Conservation (phyloP, 2,329 filamentous ascomycete genomes). For the Pseudocercospora musae region DNA sequence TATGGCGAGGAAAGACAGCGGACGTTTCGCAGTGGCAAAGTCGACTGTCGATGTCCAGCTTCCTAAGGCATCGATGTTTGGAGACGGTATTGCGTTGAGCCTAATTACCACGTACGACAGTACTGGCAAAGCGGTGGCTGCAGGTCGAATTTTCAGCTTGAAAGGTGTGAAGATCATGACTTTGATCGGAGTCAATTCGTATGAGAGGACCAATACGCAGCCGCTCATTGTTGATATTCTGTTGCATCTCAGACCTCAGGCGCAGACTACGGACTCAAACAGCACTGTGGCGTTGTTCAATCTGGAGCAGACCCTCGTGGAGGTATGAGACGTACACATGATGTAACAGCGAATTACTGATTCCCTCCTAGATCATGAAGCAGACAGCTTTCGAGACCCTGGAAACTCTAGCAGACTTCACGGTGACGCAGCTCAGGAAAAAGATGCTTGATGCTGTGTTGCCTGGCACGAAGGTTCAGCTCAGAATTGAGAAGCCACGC, state of each 20-base stretch:
- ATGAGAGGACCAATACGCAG: constrained; percentile 65
- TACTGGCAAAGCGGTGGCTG: constrained; percentile 37
- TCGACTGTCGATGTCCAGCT: constrained; percentile 46
- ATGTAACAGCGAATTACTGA: neutral
- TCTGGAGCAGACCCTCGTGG: constrained; percentile 60
- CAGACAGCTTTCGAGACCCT: constrained; percentile 46
- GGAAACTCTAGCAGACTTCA: constrained; percentile 47
- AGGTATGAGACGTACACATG: constrained; percentile 49
- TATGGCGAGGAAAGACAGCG: constrained; percentile 30
- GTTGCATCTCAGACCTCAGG: constrained; percentile 53
- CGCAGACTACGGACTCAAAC: constrained; percentile 4
- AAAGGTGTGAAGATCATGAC: constrained; percentile 61
- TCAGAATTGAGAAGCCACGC: constrained; percentile 68
- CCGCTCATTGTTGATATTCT: constrained; percentile 62
- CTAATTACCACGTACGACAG: constrained; percentile 30
- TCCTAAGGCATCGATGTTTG: constrained; percentile 67
- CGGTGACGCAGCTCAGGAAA: constrained; percentile 38
- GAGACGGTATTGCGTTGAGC: constrained; percentile 44
- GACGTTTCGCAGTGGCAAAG: constrained; percentile 21
- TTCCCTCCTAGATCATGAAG: constrained; percentile 38
- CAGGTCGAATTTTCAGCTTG: constrained; percentile 25
- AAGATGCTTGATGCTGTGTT: constrained; percentile 33
- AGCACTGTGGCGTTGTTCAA: constrained; percentile 43
- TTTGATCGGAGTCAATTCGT: constrained; percentile 68
- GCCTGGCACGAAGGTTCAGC: constrained; percentile 52